Conservation (phyloP, 768 basidiomycete species). For the Hemileccinum impolitum region DNA sequence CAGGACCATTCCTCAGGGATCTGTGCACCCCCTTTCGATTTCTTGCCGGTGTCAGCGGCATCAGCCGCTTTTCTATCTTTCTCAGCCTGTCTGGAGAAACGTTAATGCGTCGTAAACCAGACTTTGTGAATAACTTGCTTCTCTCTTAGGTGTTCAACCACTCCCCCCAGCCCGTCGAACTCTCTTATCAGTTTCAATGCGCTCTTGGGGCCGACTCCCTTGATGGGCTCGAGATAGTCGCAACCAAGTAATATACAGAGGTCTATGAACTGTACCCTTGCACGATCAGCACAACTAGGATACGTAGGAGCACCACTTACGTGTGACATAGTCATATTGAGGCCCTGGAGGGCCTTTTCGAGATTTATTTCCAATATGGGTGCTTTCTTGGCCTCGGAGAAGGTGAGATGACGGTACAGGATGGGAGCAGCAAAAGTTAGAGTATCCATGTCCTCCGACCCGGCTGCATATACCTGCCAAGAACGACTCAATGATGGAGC, state of each 20-base stretch:
- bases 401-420: conserved; percentile 92
- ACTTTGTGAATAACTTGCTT: conserved; percentile 45
- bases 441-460: conserved; percentile 99
- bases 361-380: conserved; percentile 94
- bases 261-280: conserved; percentile 75
- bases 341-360: conserved; percentile 76
- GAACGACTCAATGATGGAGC: not conserved
- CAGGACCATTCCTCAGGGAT: conserved; percentile 97
- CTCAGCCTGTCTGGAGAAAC: conserved; percentile 27
- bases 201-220: conserved; percentile 92
- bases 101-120: not conserved
- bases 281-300: not conserved
- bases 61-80: conserved; percentile 45
- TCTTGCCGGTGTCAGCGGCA: conserved; percentile 37
- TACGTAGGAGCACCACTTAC: conserved; percentile 35
- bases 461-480: conserved; percentile 87
- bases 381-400: conserved; percentile 95
- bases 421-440: conserved; percentile 93
- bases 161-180: conserved; percentile 63
- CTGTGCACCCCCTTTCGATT: conserved; percentile 68
- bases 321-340: conserved; percentile 90
- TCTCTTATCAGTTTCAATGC: conserved; percentile 92
- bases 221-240: conserved; percentile 99
- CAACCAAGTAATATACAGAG: conserved; percentile 95
- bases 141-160: conserved; percentile 75